These are phyloP conservation scores for Zalerion maritima DNA, from an alignment of 495 filamentous ascomycete species.

Conservation along the genomic window DNA sequence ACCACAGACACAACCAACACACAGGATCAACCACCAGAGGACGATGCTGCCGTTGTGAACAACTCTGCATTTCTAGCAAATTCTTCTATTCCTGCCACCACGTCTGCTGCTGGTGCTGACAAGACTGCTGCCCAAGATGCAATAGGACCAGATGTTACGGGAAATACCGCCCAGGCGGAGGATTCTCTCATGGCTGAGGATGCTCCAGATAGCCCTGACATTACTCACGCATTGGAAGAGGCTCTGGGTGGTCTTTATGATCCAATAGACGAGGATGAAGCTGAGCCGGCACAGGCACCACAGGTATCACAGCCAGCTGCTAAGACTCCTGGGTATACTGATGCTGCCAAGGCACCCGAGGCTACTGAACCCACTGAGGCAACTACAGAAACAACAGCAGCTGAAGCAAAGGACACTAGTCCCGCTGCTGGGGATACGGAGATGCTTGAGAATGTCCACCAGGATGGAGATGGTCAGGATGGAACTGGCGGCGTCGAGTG, in stretches of 20 bases:
- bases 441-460: constrained; percentile 5
- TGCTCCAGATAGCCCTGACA: constrained; percentile 7
- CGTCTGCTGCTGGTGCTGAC: not conserved
- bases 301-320: constrained; percentile 8
- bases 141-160: not conserved
- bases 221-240: constrained; percentile 32
- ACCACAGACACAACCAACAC: not conserved
- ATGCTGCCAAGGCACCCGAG: no score
- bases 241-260: constrained; percentile 28
- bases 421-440: not conserved
- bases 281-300: constrained; percentile 4
- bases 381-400: no score
- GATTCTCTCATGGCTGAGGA: no score
- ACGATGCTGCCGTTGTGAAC: no score
- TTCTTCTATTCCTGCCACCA: no score
- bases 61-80: no score
- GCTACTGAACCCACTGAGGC: no score
- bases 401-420: not conserved
- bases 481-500: constrained; percentile 31
- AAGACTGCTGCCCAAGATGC: not conserved
- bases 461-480: constrained; percentile 12
- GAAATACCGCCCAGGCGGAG: no score
- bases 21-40: no score
- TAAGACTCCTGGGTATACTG: no score
- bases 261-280: no score